phyloP scores from a whole-genome alignment of 257 asterid species.

The Striga asiatica region DNA sequence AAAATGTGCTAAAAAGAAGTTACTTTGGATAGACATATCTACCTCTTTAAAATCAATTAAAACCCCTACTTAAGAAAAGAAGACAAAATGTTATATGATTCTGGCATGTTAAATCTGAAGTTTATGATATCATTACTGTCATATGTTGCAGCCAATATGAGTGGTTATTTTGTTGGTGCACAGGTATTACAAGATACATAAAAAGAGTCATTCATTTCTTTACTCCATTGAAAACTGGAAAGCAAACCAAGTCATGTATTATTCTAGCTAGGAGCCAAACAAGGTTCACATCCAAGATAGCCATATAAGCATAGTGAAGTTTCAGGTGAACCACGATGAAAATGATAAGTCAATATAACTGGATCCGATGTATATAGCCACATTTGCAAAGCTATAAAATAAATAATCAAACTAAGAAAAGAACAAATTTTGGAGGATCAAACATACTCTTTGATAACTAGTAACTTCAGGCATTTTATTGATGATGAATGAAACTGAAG shows the following conservation, averaged over 20 bases:
- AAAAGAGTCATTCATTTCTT: too few relatives aligned
- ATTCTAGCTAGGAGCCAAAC: background rate
- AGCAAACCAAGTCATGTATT: background rate
- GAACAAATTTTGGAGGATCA: background rate
- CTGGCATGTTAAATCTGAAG: background rate
- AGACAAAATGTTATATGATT: background rate
- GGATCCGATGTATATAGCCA: too few relatives aligned
- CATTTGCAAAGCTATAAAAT: too few relatives aligned
- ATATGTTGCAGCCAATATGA: background rate
- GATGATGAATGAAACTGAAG: background rate
- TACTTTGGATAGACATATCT: background rate
- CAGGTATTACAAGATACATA: too few relatives aligned
- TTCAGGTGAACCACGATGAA: background rate
- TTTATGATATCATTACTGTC: background rate
- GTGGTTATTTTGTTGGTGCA: too few relatives aligned
- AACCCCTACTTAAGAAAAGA: background rate
- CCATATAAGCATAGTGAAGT: background rate
- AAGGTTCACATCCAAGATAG: background rate
- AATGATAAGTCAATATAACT: background rate
- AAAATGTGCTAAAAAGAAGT: background rate
- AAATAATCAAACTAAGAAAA: background rate
- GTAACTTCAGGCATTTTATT: slow-evolving; percentile 5
- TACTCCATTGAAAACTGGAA: too few relatives aligned
- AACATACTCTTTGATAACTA: background rate
- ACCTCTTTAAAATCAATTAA: background rate